phyloP scores from a whole-genome alignment of 768 basidiomycete genomes.

The Amanita rimosa region DNA sequence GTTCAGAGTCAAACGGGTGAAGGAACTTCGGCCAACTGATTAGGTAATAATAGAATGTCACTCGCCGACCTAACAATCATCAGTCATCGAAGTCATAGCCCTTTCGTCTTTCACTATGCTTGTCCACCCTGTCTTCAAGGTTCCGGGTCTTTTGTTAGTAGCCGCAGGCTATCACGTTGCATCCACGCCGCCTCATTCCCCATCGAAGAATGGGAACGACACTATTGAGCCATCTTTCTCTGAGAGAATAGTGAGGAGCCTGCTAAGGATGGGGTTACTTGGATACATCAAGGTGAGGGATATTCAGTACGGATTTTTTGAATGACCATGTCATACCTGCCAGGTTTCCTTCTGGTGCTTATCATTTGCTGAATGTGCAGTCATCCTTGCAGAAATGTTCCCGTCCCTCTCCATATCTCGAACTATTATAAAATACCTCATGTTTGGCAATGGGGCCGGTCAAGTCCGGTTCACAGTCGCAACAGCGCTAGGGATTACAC shows the following conservation, averaged over 20 bases:
- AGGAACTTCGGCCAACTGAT: too few species aligned
- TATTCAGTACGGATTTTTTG: neutral
- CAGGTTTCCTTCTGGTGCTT: neutral
- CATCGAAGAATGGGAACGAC: neutral
- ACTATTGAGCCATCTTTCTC: neutral
- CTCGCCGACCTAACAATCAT: too few species aligned
- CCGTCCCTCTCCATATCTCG: neutral
- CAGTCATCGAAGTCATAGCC: too few species aligned
- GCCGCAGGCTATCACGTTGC: slow-evolving; percentile 4
- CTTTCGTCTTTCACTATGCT: neutral
- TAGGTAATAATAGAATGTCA: too few species aligned
- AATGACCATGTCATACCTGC: neutral
- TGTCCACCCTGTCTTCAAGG: neutral
- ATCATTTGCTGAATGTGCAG: neutral
- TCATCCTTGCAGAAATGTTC: neutral
- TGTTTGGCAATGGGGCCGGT: neutral
- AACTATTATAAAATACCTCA: neutral
- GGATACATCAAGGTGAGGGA: neutral
- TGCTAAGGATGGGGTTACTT: neutral
- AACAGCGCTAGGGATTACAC: neutral
- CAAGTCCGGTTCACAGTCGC: neutral
- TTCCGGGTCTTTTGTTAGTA: slow-evolving; percentile 4
- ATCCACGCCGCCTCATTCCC: slow-evolving; percentile 4
- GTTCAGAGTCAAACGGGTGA: too few species aligned
- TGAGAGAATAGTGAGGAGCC: neutral